phyloP scores from a whole-genome alignment of 441 rosid genomes.

The Populus trichocarpa region DNA sequence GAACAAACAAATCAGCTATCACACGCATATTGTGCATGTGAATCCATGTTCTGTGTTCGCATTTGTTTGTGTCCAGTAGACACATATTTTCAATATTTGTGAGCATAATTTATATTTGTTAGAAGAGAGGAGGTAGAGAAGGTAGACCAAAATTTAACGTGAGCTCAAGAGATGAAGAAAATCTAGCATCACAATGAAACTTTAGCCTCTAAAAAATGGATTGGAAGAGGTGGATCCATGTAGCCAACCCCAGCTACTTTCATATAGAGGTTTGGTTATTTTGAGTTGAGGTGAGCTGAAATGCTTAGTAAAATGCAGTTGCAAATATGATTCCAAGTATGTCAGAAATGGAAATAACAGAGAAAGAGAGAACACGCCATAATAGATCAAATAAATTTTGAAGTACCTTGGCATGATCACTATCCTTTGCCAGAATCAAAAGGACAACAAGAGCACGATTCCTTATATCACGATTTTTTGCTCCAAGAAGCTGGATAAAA shows the following conservation, averaged over 20 bases:
- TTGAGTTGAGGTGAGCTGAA: background rate
- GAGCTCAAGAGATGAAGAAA: background rate
- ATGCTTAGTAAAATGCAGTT: background rate
- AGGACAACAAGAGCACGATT: slow-evolving; percentile 41
- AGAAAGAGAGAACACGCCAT: background rate
- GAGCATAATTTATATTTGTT: background rate
- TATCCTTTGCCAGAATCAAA: slow-evolving; percentile 39
- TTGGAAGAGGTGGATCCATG: background rate
- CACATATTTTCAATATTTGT: background rate
- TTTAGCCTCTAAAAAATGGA: background rate
- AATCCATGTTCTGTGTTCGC: background rate
- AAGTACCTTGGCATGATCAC: slow-evolving; percentile 61
- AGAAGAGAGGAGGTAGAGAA: background rate
- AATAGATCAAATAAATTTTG: slow-evolving; percentile 1
- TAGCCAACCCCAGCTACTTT: background rate
- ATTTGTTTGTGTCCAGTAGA: background rate
- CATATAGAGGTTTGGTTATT: background rate
- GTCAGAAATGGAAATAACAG: background rate
- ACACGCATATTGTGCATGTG: background rate
- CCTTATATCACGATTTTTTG: slow-evolving; percentile 42
- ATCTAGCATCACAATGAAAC: background rate
- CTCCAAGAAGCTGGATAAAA: slow-evolving; percentile 44
- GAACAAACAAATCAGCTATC: background rate
- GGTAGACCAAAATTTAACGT: background rate
- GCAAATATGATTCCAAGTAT: background rate